Evolutionary conservation across 2,329 filamentous ascomycete genomes (phyloP).

Genomic region (Phaeoacremonium minimum): DNA sequence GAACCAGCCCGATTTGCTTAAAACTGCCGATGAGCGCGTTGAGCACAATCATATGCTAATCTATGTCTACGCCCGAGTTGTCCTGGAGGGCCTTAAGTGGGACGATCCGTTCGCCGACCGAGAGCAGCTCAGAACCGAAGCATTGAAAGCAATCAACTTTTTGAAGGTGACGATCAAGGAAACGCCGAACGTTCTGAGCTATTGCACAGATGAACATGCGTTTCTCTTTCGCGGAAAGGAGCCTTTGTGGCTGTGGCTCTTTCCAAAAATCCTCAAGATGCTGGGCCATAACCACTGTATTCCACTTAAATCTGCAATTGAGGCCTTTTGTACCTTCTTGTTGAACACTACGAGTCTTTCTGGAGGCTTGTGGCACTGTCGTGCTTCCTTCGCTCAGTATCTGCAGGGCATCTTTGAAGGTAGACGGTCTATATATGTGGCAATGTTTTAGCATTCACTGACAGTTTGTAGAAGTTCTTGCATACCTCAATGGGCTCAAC

Average conservation of each 20-base stretch:
- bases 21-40: slow-evolving; percentile 60
- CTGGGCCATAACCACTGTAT: slow-evolving; percentile 47
- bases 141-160: slow-evolving; percentile 71
- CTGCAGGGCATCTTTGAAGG: slow-evolving; percentile 41
- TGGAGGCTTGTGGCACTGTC: slow-evolving; percentile 43
- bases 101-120: slow-evolving; percentile 64
- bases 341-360: slow-evolving; percentile 38
- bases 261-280: slow-evolving; percentile 53
- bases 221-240: slow-evolving; percentile 52
- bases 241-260: slow-evolving; percentile 62
- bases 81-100: slow-evolving; percentile 64
- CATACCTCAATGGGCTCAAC: too few species aligned
- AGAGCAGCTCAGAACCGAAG: slow-evolving; percentile 52
- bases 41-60: slow-evolving; percentile 82
- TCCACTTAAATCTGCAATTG: slow-evolving; percentile 45
- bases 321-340: slow-evolving; percentile 45
- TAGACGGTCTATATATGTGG: too few species aligned
- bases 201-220: slow-evolving; percentile 30
- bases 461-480: too few species aligned
- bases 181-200: slow-evolving; percentile 64
- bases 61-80: slow-evolving; percentile 76
- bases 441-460: too few species aligned
- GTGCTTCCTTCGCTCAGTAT: slow-evolving; percentile 40
- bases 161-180: slow-evolving; percentile 71
- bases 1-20: slow-evolving; percentile 47